A percentile compares a stretch with the other conserved stretches of the same genome.
Conservation (phyloP, 2,329 filamentous ascomycete species). For the Ilyonectria robusta region DNA sequence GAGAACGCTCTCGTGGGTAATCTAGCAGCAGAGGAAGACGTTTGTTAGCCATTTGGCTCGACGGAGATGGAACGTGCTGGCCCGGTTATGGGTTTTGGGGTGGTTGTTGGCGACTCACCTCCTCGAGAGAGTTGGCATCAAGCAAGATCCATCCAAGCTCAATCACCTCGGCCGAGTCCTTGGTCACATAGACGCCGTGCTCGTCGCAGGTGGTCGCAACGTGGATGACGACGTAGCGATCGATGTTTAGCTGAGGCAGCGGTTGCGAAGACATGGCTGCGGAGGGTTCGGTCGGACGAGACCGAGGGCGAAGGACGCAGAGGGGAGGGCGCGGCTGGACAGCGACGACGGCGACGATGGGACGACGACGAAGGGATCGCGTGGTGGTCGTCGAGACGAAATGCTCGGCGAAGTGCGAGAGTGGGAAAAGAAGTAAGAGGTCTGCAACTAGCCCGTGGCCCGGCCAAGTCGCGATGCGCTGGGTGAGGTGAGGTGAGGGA, state of each 20-base stretch:
- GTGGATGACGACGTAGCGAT: constrained; percentile 98
- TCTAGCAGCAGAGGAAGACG: constrained; percentile 64
- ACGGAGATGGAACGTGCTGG: constrained; percentile 19
- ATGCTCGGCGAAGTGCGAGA: constrained; percentile 38
- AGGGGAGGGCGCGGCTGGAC: constrained; percentile 40
- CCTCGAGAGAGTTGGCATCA: constrained; percentile 91
- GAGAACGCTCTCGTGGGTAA: constrained; percentile 94
- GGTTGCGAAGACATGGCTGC: constrained; percentile 58
- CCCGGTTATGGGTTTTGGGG: constrained; percentile 6
- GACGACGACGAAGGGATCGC: constrained; percentile 30
- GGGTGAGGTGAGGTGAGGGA: constrained; percentile 39
- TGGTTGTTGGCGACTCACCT: constrained; percentile 73
- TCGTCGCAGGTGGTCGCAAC: constrained; percentile 99
- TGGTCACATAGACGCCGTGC: constrained; percentile 98
- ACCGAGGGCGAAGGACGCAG: constrained; percentile 37
- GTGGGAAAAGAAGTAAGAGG: constrained; percentile 35
- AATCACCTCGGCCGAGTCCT: constrained; percentile 99
- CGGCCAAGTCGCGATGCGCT: constrained; percentile 52
- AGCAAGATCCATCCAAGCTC: constrained; percentile 98
- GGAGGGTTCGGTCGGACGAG: constrained; percentile 43
- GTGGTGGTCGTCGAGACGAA: constrained; percentile 35
- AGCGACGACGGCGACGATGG: constrained; percentile 33
- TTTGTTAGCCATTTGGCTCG: constrained; percentile 30
- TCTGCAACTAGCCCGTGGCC: constrained; percentile 55
- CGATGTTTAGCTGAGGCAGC: constrained; percentile 78